phyloP scores from a whole-genome alignment of 495 filamentous ascomycete species.

The Penicillium manginii region DNA sequence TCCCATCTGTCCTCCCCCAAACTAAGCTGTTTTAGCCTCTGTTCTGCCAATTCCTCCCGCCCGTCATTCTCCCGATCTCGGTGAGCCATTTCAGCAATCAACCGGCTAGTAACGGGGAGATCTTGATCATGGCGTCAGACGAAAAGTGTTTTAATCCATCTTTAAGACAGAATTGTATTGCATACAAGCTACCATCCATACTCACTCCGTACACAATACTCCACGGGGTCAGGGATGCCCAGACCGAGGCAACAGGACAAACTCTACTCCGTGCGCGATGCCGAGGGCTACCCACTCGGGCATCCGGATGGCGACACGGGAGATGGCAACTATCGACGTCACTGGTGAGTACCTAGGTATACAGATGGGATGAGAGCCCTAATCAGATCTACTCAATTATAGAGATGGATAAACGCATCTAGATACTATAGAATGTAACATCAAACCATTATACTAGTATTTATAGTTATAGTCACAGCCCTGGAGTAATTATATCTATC shows the following conservation, averaged over 20 bases:
- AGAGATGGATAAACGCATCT: neutral
- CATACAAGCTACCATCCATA: neutral
- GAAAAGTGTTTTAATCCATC: neutral
- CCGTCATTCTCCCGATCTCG: conserved; percentile 24
- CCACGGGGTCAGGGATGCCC: conserved; percentile 1
- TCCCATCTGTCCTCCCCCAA: neutral
- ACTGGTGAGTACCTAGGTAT: conserved; percentile 15
- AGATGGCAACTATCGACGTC: conserved; percentile 44
- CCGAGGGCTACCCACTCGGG: conserved; percentile 23
- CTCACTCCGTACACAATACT: neutral
- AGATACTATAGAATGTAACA: no score
- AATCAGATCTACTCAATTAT: neutral
- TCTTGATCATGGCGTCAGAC: neutral
- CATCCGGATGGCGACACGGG: conserved; percentile 27
- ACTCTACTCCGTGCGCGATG: conserved; percentile 12
- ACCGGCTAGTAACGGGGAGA: conserved; percentile 19
- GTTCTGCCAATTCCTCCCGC: conserved; percentile 20
- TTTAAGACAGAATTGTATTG: neutral
- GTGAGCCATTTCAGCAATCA: conserved; percentile 30
- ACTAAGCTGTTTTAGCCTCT: neutral
- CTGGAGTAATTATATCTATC: neutral
- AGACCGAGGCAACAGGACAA: conserved; percentile 8
- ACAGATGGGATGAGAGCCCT: neutral
- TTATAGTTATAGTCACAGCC: no score
- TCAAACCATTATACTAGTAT: no score